Evolutionary conservation across 176 grass and related monocot genomes (phyloP).

Genomic region (Phoenix roebelenii): DNA sequence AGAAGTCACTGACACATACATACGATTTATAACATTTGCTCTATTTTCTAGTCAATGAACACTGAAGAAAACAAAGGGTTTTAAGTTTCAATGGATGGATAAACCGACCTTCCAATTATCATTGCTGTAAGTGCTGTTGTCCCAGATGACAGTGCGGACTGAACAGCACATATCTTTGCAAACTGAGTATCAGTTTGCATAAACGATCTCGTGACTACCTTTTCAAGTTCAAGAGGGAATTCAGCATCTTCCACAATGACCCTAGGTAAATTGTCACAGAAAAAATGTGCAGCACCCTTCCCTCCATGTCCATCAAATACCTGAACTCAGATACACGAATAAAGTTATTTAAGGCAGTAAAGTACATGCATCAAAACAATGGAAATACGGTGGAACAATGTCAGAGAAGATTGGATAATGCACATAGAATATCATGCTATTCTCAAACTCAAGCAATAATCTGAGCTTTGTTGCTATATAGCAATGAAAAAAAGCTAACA

Average conservation of each 20-base stretch:
- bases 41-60: not conserved
- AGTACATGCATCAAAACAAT: not conserved
- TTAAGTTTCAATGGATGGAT: too few relatives aligned
- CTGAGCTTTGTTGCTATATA: too few relatives aligned
- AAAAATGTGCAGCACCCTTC: slow-evolving; percentile 84
- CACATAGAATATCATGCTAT: too few relatives aligned
- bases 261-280: slow-evolving; percentile 89
- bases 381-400: not conserved
- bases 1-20: too few relatives aligned
- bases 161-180: slow-evolving; percentile 43
- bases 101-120: slow-evolving; percentile 74
- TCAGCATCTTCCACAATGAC: slow-evolving; percentile 80
- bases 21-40: too few relatives aligned
- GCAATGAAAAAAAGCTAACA: too few relatives aligned
- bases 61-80: not conserved
- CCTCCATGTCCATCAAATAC: slow-evolving; percentile 96
- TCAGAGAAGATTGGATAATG: too few relatives aligned
- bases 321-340: slow-evolving; percentile 17
- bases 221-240: slow-evolving; percentile 88
- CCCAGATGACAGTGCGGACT: slow-evolving; percentile 49
- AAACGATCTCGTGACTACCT: slow-evolving; percentile 64
- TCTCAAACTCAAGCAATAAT: too few relatives aligned
- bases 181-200: slow-evolving; percentile 77
- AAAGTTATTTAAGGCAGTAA: too few relatives aligned
- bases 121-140: slow-evolving; percentile 85